These are phyloP conservation scores for Coelastrella sp. DNA, from an alignment of 139 green algal species.

Conservation along the genomic window DNA sequence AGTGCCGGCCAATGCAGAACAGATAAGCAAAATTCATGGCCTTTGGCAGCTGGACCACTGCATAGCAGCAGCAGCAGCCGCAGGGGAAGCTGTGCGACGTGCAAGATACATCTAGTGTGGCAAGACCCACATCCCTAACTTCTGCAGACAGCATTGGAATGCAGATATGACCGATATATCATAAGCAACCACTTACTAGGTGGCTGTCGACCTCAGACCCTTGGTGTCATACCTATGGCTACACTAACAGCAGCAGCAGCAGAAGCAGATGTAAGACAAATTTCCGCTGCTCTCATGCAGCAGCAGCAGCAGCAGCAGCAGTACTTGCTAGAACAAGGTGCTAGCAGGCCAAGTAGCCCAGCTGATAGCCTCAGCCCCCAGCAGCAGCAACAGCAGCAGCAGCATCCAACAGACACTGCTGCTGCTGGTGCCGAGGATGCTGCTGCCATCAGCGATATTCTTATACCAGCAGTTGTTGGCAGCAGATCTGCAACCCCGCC, in stretches of 20 bases:
- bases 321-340: not conserved
- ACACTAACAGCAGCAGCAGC: not conserved
- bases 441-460: not conserved
- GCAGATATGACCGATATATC: too few species aligned
- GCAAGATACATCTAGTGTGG: too few species aligned
- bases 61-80: conserved; percentile 28
- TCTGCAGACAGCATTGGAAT: too few species aligned
- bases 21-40: too few species aligned
- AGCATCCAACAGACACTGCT: not conserved
- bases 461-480: not conserved
- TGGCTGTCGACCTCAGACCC: too few species aligned
- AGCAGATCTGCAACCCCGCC: not conserved
- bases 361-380: not conserved
- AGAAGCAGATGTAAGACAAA: not conserved
- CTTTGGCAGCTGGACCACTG: too few species aligned
- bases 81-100: not conserved
- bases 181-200: too few species aligned
- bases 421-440: not conserved
- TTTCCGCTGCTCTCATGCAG: not conserved
- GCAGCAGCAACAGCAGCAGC: not conserved
- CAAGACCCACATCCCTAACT: too few species aligned
- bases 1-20: too few species aligned
- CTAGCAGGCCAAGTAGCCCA: not conserved
- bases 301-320: conserved; percentile 24
- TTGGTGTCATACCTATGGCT: too few species aligned